A percentile compares a stretch with the other conserved stretches of the same genome.
phyloP scores from a whole-genome alignment of 495 filamentous ascomycete species.

The Chaetomidium leptoderma region DNA sequence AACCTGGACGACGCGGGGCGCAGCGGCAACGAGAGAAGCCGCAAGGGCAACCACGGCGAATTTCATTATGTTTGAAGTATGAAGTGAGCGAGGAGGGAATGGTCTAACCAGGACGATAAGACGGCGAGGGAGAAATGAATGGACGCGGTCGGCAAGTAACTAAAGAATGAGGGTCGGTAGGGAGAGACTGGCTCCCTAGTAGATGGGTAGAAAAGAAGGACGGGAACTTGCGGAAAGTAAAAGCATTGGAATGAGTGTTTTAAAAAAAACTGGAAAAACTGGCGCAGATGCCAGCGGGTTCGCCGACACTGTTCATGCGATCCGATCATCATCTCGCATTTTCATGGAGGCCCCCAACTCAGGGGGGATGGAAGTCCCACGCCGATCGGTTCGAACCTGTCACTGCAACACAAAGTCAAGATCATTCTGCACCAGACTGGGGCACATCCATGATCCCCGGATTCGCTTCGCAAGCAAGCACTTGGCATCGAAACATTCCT shows the following conservation, averaged over 20 bases:
- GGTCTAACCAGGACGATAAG: neutral
- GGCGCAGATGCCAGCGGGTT: neutral
- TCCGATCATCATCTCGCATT: neutral
- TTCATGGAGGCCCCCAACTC: neutral
- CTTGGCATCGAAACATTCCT: conserved; percentile 2
- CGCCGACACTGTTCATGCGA: neutral
- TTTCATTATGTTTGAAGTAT: conserved; percentile 22
- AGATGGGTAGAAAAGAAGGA: neutral
- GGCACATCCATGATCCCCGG: no score
- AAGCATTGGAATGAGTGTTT: neutral
- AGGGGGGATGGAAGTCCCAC: neutral
- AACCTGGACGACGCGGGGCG: conserved; percentile 23
- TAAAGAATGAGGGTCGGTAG: neutral
- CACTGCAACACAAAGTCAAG: neutral
- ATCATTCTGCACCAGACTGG: conserved; percentile 6
- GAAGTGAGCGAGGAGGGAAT: no score
- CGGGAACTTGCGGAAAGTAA: neutral
- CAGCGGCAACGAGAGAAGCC: conserved; percentile 26
- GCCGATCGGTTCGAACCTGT: conserved; percentile 2
- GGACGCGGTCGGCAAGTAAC: neutral
- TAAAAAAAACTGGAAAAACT: neutral
- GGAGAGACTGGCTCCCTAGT: neutral
- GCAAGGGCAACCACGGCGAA: conserved; percentile 23
- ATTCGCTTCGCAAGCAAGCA: neutral
- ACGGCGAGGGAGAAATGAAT: neutral